Base-by-base conservation (phyloP, 768 basidiomycete genomes). In the Gelatoporia subvermispora region DNA sequence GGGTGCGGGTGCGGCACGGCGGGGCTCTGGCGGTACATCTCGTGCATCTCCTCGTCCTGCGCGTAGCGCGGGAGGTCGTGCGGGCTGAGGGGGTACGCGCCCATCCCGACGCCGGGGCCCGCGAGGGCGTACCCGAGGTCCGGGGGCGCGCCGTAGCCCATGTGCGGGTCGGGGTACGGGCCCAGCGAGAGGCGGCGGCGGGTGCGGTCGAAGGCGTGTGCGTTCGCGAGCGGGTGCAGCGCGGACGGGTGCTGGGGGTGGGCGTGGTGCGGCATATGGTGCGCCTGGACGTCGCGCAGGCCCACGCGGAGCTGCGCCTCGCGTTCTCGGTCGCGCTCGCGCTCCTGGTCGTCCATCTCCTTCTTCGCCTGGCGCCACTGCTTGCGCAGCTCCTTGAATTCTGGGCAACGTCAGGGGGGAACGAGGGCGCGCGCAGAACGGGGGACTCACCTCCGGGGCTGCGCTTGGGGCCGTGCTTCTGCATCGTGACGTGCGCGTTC, bases 401-500 rank as follows among this genome's bases (percentile, higher is more conserved):
- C 95, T 97, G 69, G 49, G 41, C 49, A 53, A 49, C 35, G 47
- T 18, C 16, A 38, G 37, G 21, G 7, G 25, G 15, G 40, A 18
- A 18, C 35, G 10, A 46, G 3, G 37, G 23, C 31, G 15, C 47
- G 50, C 24, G 23, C 40, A 39, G 51, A 42, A 49, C 47, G 41
- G 45, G 35, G 54, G 18, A 71, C 88, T 69, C 60, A 95, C 95
- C 94, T 48, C 80, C 81, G 11, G 95, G 95, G 64, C 81, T 86
- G 47, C 94, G 80, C 70, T 95, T 97, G 15, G 74, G 48, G 37
- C 95, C 95, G 64, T 99, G 95, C 67, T 89, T 89, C 67, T 97
- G 95, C 90, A 96, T 96, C n/a, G 84, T 87, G 49, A 97, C 92
- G 65, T 99, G 95, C 24, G 93, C 93, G 64, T 99, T 99, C 52